A percentile compares a stretch with the other conserved stretches of the same genome.
Evolutionary conservation across 2,329 filamentous ascomycete species (phyloP).

Genomic region (Cordyceps cateniannulata): DNA sequence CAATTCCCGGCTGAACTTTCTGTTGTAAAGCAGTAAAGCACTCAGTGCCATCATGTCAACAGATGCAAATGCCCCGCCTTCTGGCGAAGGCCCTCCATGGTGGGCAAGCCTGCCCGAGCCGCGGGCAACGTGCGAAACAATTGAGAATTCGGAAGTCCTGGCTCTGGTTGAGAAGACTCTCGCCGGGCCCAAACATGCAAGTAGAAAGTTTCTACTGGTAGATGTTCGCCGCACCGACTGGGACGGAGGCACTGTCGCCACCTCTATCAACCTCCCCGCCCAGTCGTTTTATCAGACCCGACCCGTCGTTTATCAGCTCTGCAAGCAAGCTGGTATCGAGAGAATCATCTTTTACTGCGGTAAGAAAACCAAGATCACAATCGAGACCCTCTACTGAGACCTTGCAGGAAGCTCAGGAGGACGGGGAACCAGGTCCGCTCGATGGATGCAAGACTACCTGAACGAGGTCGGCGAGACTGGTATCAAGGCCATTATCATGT

Average conservation of each 20-base stretch:
- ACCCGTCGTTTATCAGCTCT: slow-evolving; percentile 40
- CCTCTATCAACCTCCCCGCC: slow-evolving; percentile 52
- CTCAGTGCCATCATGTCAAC: background rate
- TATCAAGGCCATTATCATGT: slow-evolving; percentile 41
- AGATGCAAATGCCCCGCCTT: slow-evolving; percentile 5
- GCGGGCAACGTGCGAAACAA: slow-evolving; percentile 28
- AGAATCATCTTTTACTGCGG: slow-evolving; percentile 51
- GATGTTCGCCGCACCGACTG: slow-evolving; percentile 49
- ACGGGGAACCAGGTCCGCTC: slow-evolving; percentile 45
- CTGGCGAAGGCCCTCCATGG: slow-evolving; percentile 25
- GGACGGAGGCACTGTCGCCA: slow-evolving; percentile 53
- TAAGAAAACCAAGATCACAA: slow-evolving; percentile 18
- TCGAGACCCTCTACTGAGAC: background rate
- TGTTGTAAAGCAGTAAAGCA: background rate
- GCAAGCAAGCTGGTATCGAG: slow-evolving; percentile 41
- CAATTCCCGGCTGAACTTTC: background rate
- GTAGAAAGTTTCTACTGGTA: slow-evolving; percentile 38
- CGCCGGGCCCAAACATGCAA: slow-evolving; percentile 21
- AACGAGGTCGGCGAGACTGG: slow-evolving; percentile 35
- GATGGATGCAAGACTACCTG: slow-evolving; percentile 52
- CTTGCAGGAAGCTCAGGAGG: slow-evolving; percentile 41
- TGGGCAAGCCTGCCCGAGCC: slow-evolving; percentile 38
- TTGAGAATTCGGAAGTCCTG: slow-evolving; percentile 35
- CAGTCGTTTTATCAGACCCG: slow-evolving; percentile 48
- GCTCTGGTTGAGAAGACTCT: slow-evolving; percentile 32